Conservation (phyloP, 257 asterid species). For the Anisodus acutangulus region DNA sequence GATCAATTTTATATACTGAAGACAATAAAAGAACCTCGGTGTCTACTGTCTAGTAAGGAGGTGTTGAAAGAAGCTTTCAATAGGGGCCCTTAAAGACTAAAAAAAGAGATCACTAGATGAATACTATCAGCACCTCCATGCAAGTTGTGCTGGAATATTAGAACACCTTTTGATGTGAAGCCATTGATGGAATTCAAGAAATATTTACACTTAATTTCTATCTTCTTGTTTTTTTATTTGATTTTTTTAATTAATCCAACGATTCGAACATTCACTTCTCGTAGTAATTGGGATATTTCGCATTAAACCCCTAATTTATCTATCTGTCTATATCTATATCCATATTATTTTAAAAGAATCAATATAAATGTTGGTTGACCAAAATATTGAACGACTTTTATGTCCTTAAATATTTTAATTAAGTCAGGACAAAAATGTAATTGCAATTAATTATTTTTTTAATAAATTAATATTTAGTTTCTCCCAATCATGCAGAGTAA, state of each 20-base stretch:
- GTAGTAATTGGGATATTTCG: too few species aligned
- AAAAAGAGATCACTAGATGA: conserved; percentile 2
- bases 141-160: conserved; percentile 24
- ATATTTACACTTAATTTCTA: neutral
- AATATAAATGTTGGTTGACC: too few species aligned
- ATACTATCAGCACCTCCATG: neutral
- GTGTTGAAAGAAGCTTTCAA: neutral
- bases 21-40: conserved; percentile 33
- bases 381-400: too few species aligned
- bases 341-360: too few species aligned
- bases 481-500: too few species aligned
- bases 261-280: neutral
- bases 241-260: neutral
- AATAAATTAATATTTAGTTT: too few species aligned
- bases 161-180: conserved; percentile 2
- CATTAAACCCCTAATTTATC: too few species aligned
- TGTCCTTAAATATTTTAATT: too few species aligned
- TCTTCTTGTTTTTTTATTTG: neutral
- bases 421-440: too few species aligned
- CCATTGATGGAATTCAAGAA: conserved; percentile 12
- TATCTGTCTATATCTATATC: too few species aligned
- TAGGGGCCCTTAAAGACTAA: neutral
- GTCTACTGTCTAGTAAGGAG: conserved; percentile 40
- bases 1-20: conserved; percentile 27
- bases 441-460: too few species aligned